phyloP scores from a whole-genome alignment of 75 land plant species.

The Pseudotsuga menziesii region DNA sequence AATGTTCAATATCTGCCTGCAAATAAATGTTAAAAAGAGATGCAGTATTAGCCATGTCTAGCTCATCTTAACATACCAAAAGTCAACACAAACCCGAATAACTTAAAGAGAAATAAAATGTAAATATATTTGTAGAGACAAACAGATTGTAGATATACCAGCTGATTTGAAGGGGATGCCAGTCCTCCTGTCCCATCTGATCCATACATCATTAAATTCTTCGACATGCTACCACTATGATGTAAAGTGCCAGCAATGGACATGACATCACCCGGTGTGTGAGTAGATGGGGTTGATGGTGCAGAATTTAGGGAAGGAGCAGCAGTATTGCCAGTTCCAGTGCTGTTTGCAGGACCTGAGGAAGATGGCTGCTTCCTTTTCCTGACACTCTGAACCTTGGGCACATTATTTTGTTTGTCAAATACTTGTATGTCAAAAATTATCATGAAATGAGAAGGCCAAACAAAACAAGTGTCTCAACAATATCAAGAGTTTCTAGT shows the following conservation, averaged over 20 bases:
- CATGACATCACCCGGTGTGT: conserved; percentile 96
- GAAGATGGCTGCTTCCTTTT: conserved; percentile 88
- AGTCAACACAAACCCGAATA: too few species aligned
- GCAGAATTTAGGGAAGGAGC: conserved; percentile 92
- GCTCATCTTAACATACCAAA: too few species aligned
- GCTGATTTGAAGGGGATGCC: conserved; percentile 88
- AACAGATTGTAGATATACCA: conserved; percentile 40
- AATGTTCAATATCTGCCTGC: too few species aligned
- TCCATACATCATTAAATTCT: conserved; percentile 80
- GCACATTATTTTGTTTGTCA: too few species aligned
- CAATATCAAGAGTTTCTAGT: too few species aligned
- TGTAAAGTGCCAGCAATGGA: conserved; percentile 79
- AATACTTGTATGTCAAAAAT: too few species aligned
- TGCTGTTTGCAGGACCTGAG: conserved; percentile 98
- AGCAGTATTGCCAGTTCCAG: conserved; percentile 91
- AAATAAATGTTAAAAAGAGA: too few species aligned
- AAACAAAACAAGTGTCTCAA: too few species aligned
- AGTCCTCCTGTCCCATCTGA: conserved; percentile 64
- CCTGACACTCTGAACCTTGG: conserved; percentile 28
- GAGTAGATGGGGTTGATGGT: conserved; percentile 98
- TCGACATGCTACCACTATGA: conserved; percentile 74
- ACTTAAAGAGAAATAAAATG: not conserved
- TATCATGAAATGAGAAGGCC: too few species aligned
- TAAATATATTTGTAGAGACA: too few species aligned
- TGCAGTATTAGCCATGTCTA: too few species aligned